A percentile compares a stretch with the other conserved stretches of the same genome.
These are phyloP conservation scores for Cicer chorassanicum DNA, from an alignment of 306 rosid species.

Conservation along the genomic window DNA sequence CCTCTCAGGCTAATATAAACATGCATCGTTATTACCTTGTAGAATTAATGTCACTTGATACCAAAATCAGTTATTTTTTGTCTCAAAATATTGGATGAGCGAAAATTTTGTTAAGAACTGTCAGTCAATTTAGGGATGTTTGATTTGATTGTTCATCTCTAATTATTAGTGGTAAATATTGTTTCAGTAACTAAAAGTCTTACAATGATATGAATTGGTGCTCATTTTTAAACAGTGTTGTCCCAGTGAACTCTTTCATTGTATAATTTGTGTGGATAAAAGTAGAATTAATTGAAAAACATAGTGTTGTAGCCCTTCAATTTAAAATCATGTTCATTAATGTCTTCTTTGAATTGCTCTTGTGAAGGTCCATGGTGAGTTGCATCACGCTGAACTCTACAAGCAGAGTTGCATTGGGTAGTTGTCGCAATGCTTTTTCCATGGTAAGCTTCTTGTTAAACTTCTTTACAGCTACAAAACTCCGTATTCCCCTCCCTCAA, in stretches of 20 bases:
- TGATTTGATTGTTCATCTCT: constrained; percentile 11
- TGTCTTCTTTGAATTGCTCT: constrained; percentile 32
- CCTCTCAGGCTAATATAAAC: too few species aligned
- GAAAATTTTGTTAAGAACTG: constrained; percentile 3
- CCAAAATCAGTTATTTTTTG: neutral
- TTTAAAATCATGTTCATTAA: constrained; percentile 24
- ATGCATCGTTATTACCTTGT: too few species aligned
- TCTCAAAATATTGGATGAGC: constrained; percentile 10
- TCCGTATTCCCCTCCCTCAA: neutral
- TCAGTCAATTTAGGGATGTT: neutral
- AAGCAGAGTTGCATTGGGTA: constrained; percentile 90
- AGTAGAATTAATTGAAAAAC: constrained; percentile 24
- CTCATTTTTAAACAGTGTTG: too few species aligned
- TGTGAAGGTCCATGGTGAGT: constrained; percentile 90
- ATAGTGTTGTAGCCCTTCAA: constrained; percentile 16
- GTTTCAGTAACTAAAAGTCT: constrained; percentile 24
- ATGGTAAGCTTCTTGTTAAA: constrained; percentile 64
- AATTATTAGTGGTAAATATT: neutral
- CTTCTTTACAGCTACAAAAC: constrained; percentile 25
- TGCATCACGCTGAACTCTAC: constrained; percentile 88
- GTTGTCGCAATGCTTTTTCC: constrained; percentile 93
- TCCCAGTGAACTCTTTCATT: neutral
- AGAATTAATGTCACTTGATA: too few species aligned
- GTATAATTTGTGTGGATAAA: constrained; percentile 8
- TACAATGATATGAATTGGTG: too few species aligned